Evolutionary conservation across 2,329 filamentous ascomycete genomes (phyloP).

Genomic region (Daldinia sp.): DNA sequence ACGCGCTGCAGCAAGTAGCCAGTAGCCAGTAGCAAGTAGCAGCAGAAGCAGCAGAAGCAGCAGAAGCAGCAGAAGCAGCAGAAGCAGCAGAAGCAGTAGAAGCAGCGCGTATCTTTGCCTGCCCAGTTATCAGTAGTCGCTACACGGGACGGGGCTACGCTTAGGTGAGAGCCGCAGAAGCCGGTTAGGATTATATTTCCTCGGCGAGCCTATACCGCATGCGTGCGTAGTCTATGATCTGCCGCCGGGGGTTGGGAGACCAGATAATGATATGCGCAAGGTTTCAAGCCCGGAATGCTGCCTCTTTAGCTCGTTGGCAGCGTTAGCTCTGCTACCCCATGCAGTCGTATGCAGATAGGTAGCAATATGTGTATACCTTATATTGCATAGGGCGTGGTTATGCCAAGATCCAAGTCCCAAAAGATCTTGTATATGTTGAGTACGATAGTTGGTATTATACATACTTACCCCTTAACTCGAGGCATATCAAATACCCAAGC

Average conservation of each 20-base stretch:
- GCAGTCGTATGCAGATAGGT: neutral
- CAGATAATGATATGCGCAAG: constrained; percentile 13
- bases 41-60: neutral
- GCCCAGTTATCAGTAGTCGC: neutral
- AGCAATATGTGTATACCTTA: neutral
- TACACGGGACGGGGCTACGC: constrained; percentile 3
- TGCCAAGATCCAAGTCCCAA: neutral
- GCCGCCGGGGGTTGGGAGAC: constrained; percentile 17
- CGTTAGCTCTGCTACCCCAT: neutral
- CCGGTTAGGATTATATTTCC: constrained; percentile 16
- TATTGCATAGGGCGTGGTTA: neutral
- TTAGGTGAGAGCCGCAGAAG: constrained; percentile 32
- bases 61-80: neutral
- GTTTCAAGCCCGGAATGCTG: constrained; percentile 16
- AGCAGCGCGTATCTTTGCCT: neutral
- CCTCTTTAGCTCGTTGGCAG: neutral
- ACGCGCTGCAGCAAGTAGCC: neutral
- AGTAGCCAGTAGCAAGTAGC: too few relatives aligned
- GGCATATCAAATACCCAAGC: too few relatives aligned
- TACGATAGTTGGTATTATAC: neutral
- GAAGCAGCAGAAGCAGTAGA: too few relatives aligned
- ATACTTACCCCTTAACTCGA: too few relatives aligned
- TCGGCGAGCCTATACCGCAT: neutral
- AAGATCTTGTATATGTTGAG: neutral
- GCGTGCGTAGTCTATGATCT: constrained; percentile 13